These are phyloP conservation scores for Globisporangium solare DNA, from an alignment of 352 stramenopile species.

Conservation along the genomic window DNA sequence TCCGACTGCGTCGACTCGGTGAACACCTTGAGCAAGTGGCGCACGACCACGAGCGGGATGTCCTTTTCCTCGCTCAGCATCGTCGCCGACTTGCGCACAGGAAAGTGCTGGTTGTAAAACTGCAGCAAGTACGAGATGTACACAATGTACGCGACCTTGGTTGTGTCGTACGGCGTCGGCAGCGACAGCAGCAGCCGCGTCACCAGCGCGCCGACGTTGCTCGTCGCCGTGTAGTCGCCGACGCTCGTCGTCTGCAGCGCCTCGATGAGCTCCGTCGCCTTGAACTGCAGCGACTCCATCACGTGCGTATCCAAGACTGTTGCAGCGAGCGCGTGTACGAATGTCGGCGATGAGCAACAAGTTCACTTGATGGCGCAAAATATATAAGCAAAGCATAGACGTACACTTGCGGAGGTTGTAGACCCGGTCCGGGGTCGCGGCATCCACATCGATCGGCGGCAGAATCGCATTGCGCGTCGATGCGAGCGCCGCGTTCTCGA, in stretches of 20 bases:
- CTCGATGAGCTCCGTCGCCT: slow-evolving; percentile 72
- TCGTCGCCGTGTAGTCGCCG: slow-evolving; percentile 43
- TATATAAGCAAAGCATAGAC: slow-evolving; percentile 5
- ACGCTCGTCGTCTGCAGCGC: slow-evolving; percentile 47
- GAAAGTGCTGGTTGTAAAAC: slow-evolving; percentile 57
- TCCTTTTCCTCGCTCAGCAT: slow-evolving; percentile 71
- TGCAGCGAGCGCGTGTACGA: neutral
- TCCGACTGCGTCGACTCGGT: slow-evolving; percentile 50
- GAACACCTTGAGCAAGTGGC: slow-evolving; percentile 68
- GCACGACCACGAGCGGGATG: slow-evolving; percentile 66
- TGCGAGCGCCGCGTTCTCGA: slow-evolving; percentile 45
- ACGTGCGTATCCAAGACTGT: slow-evolving; percentile 59
- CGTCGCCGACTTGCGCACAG: slow-evolving; percentile 57
- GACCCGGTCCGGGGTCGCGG: slow-evolving; percentile 65
- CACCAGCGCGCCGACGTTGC: slow-evolving; percentile 40
- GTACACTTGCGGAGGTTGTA: slow-evolving; percentile 83
- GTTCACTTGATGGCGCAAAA: neutral
- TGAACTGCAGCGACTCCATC: slow-evolving; percentile 74
- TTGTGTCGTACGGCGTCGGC: slow-evolving; percentile 60
- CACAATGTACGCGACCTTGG: slow-evolving; percentile 63
- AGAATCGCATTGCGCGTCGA: slow-evolving; percentile 61
- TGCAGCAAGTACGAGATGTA: slow-evolving; percentile 74
- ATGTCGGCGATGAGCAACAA: neutral
- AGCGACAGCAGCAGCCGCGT: slow-evolving; percentile 69
- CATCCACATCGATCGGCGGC: slow-evolving; percentile 67